A percentile compares a stretch with the other conserved stretches of the same genome.
These are phyloP conservation scores for Didymella sp. DNA, from an alignment of 2,329 filamentous ascomycete genomes.

Conservation along the genomic window DNA sequence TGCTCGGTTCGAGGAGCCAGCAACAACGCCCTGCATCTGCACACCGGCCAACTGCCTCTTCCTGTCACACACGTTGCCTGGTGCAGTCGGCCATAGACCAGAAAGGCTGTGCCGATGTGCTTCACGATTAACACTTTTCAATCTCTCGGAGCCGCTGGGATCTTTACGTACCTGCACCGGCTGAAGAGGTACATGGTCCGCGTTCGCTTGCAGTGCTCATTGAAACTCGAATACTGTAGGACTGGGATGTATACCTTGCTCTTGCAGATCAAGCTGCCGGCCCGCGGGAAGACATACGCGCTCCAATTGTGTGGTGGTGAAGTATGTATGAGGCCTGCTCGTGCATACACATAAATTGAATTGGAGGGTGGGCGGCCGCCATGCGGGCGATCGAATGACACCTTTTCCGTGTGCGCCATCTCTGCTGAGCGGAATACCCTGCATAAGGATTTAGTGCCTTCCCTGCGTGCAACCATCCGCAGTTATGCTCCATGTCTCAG, in stretches of 20 bases:
- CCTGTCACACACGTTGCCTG: constrained; percentile 37
- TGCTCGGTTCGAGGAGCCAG: constrained; percentile 22
- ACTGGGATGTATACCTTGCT: constrained; percentile 44
- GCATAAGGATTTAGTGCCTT: constrained; percentile 23
- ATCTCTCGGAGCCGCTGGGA: constrained; percentile 38
- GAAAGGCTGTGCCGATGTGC: constrained; percentile 26
- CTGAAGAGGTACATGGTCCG: constrained; percentile 45
- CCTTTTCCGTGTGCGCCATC: constrained; percentile 24
- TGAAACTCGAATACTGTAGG: constrained; percentile 36
- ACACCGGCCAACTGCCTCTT: constrained; percentile 25
- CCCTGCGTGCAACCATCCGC: constrained; percentile 12
- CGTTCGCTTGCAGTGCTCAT: constrained; percentile 40
- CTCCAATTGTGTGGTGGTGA: constrained; percentile 30
- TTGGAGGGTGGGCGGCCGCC: constrained; percentile 32
- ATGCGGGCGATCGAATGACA: constrained; percentile 41
- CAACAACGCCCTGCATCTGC: constrained; percentile 27
- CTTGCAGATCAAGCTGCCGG: constrained; percentile 49
- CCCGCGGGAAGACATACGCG: constrained; percentile 45
- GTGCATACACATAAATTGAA: constrained; percentile 37
- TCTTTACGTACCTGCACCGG: constrained; percentile 44
- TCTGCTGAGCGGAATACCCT: constrained; percentile 29
- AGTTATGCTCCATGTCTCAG: constrained; percentile 9
- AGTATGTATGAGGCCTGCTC: constrained; percentile 35
- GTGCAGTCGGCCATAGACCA: constrained; percentile 28
- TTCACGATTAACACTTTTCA: constrained; percentile 38